phyloP scores from a whole-genome alignment of 441 rosid species.

The Euphorbia schlechtendalii region DNA sequence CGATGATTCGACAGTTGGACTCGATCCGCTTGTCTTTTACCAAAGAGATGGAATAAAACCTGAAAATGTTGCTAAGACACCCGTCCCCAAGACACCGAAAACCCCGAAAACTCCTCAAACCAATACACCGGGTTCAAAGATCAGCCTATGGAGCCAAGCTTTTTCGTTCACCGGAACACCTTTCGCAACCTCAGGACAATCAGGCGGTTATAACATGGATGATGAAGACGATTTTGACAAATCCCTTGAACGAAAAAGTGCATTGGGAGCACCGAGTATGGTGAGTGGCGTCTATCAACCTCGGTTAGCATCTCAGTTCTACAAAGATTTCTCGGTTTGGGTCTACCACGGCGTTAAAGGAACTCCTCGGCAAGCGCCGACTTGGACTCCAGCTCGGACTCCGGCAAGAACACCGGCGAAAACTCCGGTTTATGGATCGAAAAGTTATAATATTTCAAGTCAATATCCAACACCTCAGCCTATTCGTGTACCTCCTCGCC shows the following conservation, averaged over 20 bases:
- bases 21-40: constrained; percentile 54
- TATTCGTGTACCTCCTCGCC: constrained; percentile 12
- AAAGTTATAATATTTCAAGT: constrained; percentile 32
- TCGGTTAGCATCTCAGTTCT: constrained; percentile 59
- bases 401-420: constrained; percentile 21
- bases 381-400: constrained; percentile 58
- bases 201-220: constrained; percentile 13
- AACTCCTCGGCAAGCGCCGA: constrained; percentile 45
- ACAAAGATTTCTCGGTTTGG: constrained; percentile 62
- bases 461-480: constrained; percentile 28
- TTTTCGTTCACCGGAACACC: constrained; percentile 34
- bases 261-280: constrained; percentile 35
- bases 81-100: constrained; percentile 36
- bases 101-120: constrained; percentile 27
- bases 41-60: constrained; percentile 55
- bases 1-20: constrained; percentile 54
- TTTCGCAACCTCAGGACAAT: constrained; percentile 20
- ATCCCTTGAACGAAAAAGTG: constrained; percentile 42
- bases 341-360: constrained; percentile 46
- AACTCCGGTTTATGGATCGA: constrained; percentile 27
- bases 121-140: constrained; percentile 32
- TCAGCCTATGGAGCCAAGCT: constrained; percentile 37
- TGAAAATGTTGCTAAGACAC: constrained; percentile 35
- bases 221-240: constrained; percentile 42
- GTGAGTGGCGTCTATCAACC: constrained; percentile 35